These are phyloP conservation scores for Suillus clintonianus DNA, from an alignment of 768 basidiomycete species.

Conservation along the genomic window DNA sequence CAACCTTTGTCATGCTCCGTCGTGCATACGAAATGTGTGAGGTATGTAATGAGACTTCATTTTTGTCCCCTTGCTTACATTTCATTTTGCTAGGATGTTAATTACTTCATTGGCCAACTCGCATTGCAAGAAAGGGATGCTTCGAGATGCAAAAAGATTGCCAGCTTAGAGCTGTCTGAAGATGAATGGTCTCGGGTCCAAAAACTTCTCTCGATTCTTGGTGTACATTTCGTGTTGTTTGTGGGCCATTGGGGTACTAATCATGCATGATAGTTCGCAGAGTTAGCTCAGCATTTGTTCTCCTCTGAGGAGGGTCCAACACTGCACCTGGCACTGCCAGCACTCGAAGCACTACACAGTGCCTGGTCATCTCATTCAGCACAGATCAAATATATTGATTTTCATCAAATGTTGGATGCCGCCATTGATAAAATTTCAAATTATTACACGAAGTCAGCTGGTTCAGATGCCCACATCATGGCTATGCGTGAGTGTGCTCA, in stretches of 20 bases:
- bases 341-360: neutral
- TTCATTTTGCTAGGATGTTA: neutral
- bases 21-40: neutral
- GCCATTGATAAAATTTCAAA: no score
- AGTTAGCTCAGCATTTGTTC: neutral
- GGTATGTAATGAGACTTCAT: neutral
- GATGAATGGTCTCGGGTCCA: neutral
- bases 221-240: neutral
- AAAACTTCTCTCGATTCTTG: neutral
- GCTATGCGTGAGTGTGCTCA: neutral
- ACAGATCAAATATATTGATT: no score
- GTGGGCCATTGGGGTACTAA: neutral
- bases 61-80: neutral
- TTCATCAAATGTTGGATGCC: no score
- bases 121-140: neutral
- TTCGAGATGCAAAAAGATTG: neutral
- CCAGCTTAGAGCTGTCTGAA: neutral
- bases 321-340: neutral
- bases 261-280: neutral
- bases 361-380: no score
- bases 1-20: neutral
- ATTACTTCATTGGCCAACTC: neutral
- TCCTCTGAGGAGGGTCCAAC: neutral
- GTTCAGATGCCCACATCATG: no score
- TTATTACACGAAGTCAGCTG: no score